Conservation (phyloP, 164 flowering plant genomes). For the Chimonanthus salicifolius region DNA sequence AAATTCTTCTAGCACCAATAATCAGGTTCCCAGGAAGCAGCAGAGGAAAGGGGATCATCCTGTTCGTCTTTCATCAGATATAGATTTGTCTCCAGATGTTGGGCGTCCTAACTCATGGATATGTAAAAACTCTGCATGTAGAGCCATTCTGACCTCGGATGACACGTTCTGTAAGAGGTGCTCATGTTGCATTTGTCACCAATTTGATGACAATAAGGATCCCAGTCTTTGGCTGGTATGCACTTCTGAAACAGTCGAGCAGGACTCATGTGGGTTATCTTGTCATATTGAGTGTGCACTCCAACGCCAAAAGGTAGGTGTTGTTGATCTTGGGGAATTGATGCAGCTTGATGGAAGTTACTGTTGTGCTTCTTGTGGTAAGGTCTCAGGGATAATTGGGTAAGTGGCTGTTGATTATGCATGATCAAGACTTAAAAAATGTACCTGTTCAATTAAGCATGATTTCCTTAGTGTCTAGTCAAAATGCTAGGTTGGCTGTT, state of each 20-base stretch:
- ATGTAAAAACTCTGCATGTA: conserved; percentile 94
- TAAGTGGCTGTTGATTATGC: conserved; percentile 17
- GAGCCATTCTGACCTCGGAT: conserved; percentile 65
- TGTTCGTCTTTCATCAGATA: conserved; percentile 31
- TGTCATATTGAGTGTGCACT: conserved; percentile 98
- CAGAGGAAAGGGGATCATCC: conserved; percentile 78
- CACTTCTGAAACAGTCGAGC: conserved; percentile 52
- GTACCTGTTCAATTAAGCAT: no score
- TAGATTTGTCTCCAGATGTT: conserved; percentile 44
- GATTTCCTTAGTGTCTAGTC: no score
- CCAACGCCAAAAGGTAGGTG: conserved; percentile 76
- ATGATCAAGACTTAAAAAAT: background rate
- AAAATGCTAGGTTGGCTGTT: no score
- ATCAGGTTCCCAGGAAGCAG: conserved; percentile 50
- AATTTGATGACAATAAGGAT: conserved; percentile 96
- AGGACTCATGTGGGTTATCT: conserved; percentile 80
- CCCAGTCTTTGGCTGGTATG: conserved; percentile 99
- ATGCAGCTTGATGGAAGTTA: conserved; percentile 97
- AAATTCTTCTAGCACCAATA: conserved; percentile 30
- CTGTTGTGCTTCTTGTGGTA: conserved; percentile 97
- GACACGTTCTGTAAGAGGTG: conserved; percentile 96
- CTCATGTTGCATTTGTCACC: conserved; percentile 96
- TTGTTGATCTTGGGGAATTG: conserved; percentile 82
- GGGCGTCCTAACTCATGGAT: conserved; percentile 56
- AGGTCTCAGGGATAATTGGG: conserved; percentile 92